Conservation (phyloP, 495 filamentous ascomycete genomes). For the Aspergillus heteromorphus region DNA sequence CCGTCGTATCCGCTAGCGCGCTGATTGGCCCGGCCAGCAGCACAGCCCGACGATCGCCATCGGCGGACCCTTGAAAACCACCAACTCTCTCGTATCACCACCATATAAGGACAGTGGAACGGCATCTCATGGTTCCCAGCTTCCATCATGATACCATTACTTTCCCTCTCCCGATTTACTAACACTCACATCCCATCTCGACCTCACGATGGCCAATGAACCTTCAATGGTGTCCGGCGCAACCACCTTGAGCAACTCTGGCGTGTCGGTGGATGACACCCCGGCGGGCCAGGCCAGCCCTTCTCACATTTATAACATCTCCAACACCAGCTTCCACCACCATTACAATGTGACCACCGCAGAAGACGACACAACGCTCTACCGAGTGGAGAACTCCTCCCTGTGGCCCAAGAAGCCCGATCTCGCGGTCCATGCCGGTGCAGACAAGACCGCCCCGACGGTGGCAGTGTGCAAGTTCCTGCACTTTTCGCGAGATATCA, state of each 20-base stretch:
- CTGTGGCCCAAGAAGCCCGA: conserved; percentile 27
- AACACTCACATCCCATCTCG: neutral
- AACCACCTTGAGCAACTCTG: neutral
- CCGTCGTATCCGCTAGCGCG: conserved; percentile 12
- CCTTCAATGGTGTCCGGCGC: neutral
- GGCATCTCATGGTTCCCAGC: neutral
- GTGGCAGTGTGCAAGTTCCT: conserved; percentile 29
- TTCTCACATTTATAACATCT: conserved; percentile 26
- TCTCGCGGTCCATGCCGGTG: conserved; percentile 28
- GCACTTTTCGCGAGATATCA: conserved; percentile 28
- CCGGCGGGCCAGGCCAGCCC: neutral
- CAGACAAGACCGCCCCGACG: conserved; percentile 20
- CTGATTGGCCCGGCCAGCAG: conserved; percentile 5
- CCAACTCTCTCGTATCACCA: no score
- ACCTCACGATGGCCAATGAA: neutral
- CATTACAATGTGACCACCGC: conserved; percentile 24
- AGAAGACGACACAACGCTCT: conserved; percentile 18
- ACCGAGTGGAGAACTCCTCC: conserved; percentile 26
- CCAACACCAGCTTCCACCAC: conserved; percentile 21
- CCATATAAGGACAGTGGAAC: no score
- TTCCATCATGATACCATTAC: neutral
- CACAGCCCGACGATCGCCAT: neutral
- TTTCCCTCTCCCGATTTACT: neutral
- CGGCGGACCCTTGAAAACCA: no score
- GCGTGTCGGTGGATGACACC: neutral